Evolutionary conservation across 2,329 filamentous ascomycete species (phyloP).

Genomic region (Colletotrichum australisinense): DNA sequence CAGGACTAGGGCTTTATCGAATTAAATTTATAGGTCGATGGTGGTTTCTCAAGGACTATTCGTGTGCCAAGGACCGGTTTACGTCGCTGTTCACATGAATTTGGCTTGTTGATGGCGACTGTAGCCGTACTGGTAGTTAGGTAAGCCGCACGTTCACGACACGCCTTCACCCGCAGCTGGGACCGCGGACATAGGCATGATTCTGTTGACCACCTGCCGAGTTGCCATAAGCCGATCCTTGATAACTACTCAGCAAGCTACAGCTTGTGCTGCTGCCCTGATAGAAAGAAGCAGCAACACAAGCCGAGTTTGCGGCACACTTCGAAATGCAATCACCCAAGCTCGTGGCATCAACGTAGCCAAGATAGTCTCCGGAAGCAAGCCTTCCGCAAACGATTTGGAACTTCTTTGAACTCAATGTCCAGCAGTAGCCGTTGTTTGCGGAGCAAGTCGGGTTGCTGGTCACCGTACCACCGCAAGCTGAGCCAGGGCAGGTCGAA

Average conservation of each 20-base stretch:
- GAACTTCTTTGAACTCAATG: slow-evolving; percentile 23
- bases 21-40: too few relatives aligned
- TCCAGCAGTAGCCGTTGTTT: slow-evolving; percentile 20
- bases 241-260: slow-evolving; percentile 17
- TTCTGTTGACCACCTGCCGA: slow-evolving; percentile 22
- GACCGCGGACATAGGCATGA: slow-evolving; percentile 15
- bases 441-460: slow-evolving; percentile 15
- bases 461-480: slow-evolving; percentile 18
- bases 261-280: slow-evolving; percentile 7
- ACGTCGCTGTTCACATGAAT: too few relatives aligned
- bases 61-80: too few relatives aligned
- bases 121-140: too few relatives aligned
- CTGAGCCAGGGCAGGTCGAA: slow-evolving; percentile 6
- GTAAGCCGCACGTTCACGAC: too few relatives aligned
- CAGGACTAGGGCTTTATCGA: rapidly evolving
- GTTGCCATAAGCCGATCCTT: slow-evolving; percentile 15
- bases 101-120: too few relatives aligned
- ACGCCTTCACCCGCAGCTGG: slow-evolving; percentile 2
- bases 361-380: slow-evolving; percentile 13
- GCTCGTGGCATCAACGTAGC: slow-evolving; percentile 6
- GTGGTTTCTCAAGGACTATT: too few relatives aligned
- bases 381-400: slow-evolving; percentile 26
- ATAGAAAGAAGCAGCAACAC: slow-evolving; percentile 24
- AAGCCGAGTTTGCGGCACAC: slow-evolving; percentile 10
- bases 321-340: slow-evolving; percentile 28